These are phyloP conservation scores for Alternaria solani DNA, from an alignment of 2,329 filamentous ascomycete species.

Conservation along the genomic window DNA sequence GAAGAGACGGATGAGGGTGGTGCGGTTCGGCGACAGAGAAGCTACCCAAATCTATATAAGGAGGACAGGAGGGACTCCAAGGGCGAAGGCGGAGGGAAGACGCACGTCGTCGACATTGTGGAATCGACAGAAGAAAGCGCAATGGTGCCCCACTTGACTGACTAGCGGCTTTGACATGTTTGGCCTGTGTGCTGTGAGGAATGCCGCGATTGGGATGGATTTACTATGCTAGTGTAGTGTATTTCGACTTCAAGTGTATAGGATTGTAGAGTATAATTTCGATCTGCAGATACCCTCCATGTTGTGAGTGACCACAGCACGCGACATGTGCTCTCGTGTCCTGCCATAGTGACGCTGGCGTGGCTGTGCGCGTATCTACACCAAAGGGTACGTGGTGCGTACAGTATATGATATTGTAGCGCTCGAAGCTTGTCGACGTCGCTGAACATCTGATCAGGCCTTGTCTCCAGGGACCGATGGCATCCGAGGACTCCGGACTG, in stretches of 20 bases:
- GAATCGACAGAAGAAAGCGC: not conserved
- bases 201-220: not conserved
- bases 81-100: constrained; percentile 3
- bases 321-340: not conserved
- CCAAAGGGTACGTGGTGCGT: not conserved
- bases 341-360: constrained; percentile 1
- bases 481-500: constrained; percentile 16
- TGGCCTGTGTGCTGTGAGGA: not conserved
- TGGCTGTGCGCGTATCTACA: constrained; percentile 8
- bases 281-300: not conserved
- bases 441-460: not conserved
- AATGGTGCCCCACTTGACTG: not conserved
- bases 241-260: not conserved
- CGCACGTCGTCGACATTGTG: not conserved
- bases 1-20: constrained; percentile 25
- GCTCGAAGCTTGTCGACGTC: not conserved
- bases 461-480: not conserved
- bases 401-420: not conserved
- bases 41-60: constrained; percentile 45
- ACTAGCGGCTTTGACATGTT: constrained; percentile 2
- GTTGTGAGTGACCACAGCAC: not conserved
- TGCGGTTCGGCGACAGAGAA: constrained; percentile 49
- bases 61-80: constrained; percentile 30
- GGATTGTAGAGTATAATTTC: not conserved
- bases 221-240: not conserved